A percentile compares a stretch with the other conserved stretches of the same genome.
Evolutionary conservation across 2,329 filamentous ascomycete species (phyloP).

Genomic region (Incumbomyces lentus): DNA sequence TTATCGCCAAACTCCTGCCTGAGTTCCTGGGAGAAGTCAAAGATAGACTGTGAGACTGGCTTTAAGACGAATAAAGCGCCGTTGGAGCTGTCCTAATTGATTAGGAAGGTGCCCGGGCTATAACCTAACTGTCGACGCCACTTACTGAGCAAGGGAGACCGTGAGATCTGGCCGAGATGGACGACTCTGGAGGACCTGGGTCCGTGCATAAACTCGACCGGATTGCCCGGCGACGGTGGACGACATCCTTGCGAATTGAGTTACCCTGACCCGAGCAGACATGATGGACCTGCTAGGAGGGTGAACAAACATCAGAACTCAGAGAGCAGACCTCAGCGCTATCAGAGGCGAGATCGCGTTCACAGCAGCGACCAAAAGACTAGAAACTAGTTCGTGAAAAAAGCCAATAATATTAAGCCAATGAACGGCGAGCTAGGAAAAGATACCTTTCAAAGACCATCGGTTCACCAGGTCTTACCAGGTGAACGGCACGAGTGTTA

Average conservation of each 20-base stretch:
- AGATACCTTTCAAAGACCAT: too few species aligned
- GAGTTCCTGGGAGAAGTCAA: conserved; percentile 8
- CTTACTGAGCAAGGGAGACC: conserved; percentile 7
- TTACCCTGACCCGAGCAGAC: conserved; percentile 1
- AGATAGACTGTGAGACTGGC: conserved; percentile 10
- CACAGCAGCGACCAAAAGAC: too few species aligned
- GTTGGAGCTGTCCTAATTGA: too few species aligned
- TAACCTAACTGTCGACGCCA: neutral
- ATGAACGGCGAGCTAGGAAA: too few species aligned
- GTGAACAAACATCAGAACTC: too few species aligned
- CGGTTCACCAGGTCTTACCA: too few species aligned
- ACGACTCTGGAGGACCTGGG: conserved; percentile 9
- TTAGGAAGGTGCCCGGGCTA: too few species aligned
- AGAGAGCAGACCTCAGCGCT: too few species aligned
- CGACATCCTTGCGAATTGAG: conserved; percentile 7
- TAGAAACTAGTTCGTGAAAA: too few species aligned
- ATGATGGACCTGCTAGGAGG: conserved; percentile 5
- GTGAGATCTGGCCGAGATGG: conserved; percentile 5
- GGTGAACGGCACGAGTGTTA: too few species aligned
- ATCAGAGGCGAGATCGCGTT: too few species aligned
- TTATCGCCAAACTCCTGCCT: conserved; percentile 6
- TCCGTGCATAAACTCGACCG: conserved; percentile 11
- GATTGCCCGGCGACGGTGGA: conserved; percentile 11
- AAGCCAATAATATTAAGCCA: too few species aligned
- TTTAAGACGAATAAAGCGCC: conserved; percentile 9